A percentile compares a stretch with the other conserved stretches of the same genome.
These are phyloP conservation scores for Trichoderma orchidacearum DNA, from an alignment of 495 filamentous ascomycete genomes.

Conservation along the genomic window DNA sequence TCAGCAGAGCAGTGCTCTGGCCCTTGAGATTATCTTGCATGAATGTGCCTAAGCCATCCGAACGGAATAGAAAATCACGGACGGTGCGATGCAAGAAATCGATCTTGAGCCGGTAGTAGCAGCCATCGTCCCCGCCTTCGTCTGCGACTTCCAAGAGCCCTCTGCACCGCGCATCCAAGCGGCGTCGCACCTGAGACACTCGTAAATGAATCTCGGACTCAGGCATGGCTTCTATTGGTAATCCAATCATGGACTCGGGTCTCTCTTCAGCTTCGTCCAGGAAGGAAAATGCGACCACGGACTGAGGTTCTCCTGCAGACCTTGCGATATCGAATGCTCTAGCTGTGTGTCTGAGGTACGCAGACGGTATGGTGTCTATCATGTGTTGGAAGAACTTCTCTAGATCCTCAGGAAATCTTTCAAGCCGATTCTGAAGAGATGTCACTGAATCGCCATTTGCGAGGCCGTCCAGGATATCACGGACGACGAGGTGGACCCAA, in stretches of 20 bases:
- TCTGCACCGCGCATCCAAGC: neutral
- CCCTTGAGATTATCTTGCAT: too few relatives aligned
- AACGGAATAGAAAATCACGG: neutral
- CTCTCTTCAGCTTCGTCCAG: neutral
- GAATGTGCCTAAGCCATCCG: too few relatives aligned
- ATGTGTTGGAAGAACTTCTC: constrained; percentile 12
- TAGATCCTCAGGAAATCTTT: constrained; percentile 10
- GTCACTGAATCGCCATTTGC: constrained; percentile 9
- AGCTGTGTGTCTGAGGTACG: constrained; percentile 4
- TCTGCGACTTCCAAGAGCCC: neutral
- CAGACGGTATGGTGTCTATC: constrained; percentile 4
- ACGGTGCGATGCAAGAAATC: neutral
- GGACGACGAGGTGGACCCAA: constrained; percentile 20
- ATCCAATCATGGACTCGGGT: neutral
- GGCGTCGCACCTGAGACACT: neutral
- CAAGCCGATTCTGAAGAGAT: constrained; percentile 9
- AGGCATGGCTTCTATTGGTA: neutral
- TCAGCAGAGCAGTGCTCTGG: too few relatives aligned
- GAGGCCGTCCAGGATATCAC: constrained; percentile 9
- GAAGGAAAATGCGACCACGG: neutral
- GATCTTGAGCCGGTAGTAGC: too few relatives aligned
- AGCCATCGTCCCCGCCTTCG: too few relatives aligned
- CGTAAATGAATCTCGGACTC: neutral
- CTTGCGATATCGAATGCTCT: constrained; percentile 5
- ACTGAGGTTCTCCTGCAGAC: neutral